Conservation (phyloP, 352 stramenopile genomes). For the Pythium guiyangense region DNA sequence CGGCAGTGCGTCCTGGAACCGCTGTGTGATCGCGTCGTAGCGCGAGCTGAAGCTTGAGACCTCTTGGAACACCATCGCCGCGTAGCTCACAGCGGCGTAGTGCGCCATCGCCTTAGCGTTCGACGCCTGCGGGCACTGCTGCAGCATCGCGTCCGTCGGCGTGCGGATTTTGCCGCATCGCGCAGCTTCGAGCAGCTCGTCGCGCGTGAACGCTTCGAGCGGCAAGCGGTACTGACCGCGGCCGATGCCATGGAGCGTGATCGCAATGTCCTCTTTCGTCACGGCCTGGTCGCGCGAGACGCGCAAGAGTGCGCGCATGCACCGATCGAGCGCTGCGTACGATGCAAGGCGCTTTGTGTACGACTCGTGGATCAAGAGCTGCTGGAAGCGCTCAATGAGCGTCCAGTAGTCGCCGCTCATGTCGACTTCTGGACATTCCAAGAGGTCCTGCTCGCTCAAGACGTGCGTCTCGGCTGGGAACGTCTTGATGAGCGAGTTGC, state of each 20-base stretch:
- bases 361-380: constrained; percentile 59
- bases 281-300: constrained; percentile 39
- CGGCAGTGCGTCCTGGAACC: constrained; percentile 38
- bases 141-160: constrained; percentile 39
- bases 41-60: constrained; percentile 46
- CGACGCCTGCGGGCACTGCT: constrained; percentile 33
- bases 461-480: constrained; percentile 54
- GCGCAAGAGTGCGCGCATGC: constrained; percentile 45
- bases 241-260: constrained; percentile 32
- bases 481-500: constrained; percentile 65
- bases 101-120: constrained; percentile 64
- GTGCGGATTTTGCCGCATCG: constrained; percentile 40
- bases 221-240: constrained; percentile 36
- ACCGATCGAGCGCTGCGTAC: constrained; percentile 66
- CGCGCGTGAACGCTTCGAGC: constrained; percentile 54
- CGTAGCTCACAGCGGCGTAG: constrained; percentile 59
- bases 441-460: constrained; percentile 33
- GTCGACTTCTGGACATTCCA: constrained; percentile 61
- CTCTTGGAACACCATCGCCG: constrained; percentile 56
- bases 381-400: constrained; percentile 63
- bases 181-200: constrained; percentile 52
- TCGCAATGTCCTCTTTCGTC: constrained; percentile 73
- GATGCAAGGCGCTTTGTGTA: constrained; percentile 54
- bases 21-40: constrained; percentile 29
- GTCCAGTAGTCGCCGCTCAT: constrained; percentile 65